Base-by-base conservation (phyloP, 106 monocot genomes). In the Gastrodia elata region DNA sequence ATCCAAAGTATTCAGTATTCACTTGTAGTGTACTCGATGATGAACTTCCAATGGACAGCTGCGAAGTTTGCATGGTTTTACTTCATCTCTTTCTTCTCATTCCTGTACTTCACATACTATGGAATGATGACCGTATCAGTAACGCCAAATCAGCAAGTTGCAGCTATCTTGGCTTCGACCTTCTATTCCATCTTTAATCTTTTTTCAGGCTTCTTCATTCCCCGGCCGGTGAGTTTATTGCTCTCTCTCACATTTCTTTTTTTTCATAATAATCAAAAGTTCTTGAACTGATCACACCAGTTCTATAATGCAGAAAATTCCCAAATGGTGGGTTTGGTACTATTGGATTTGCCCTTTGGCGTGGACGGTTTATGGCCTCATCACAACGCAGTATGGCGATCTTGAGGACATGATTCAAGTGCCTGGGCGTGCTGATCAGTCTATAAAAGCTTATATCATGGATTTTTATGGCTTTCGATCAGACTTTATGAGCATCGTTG, bases 301-400 rank as follows among this genome's bases (percentile, higher is more conserved):
- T 3, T 73, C 74, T 49, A 56, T 14, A 39, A 49, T 73, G 49
- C 95, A 96, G 95, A 96, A 68, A 84, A 92, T 96, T 52, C 95
- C 95, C 5, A 77, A 77, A 30, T 90, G 95, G 92, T 92, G 95
- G 95, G 70, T 87, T 32, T 96, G 95, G 95, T 96, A 96, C 85
- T 92, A 92, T 68, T 96, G 95, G 95, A 87, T 92, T 32, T 92
- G 92, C 79, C 95, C 92, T 18, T 56, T 96, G 52, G 83, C 92
- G 13, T 96, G 95, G 95, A 96, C 95, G 0, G 89, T 96, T 0
- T 92, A 92, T 34, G 95, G 94, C 1, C 76, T 96, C 3, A 92
- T 92, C 38, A 64, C 74, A 55, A 85, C 85, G 1, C 95, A 96
- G 20, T 92, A 85, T 70, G 91, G 91, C 24, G 95, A 96, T 77